phyloP scores from a whole-genome alignment of 169 alveolate species.

The Plasmodium gonderi region DNA sequence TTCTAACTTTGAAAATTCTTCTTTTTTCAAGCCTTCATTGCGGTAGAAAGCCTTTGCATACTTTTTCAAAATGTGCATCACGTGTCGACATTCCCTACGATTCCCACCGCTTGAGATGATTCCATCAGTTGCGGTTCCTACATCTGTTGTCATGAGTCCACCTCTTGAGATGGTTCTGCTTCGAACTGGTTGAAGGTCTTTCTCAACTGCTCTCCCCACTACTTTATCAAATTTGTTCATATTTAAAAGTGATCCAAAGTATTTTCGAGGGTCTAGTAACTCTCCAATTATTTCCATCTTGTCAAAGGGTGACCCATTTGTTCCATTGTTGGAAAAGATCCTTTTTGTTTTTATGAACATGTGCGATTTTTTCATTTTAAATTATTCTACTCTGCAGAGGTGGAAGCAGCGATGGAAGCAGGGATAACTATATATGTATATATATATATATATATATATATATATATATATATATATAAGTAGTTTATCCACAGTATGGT shows the following conservation, averaged over 20 bases:
- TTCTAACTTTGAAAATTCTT: neutral
- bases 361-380: neutral
- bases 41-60: neutral
- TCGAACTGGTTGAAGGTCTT: neutral
- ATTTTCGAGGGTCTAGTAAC: neutral
- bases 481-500: too few relatives aligned
- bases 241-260: neutral
- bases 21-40: neutral
- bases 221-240: neutral
- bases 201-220: neutral
- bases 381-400: neutral
- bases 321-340: neutral
- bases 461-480: too few relatives aligned
- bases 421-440: too few relatives aligned
- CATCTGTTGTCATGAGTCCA: too few relatives aligned
- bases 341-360: neutral
- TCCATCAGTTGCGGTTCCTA: too few relatives aligned
- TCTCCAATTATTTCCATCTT: neutral
- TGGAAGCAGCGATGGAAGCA: neutral
- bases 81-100: neutral
- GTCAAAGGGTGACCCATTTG: neutral
- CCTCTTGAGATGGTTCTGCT: neutral
- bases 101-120: neutral
- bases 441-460: too few relatives aligned
- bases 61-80: neutral